These are phyloP conservation scores for Neurospora cerealis DNA, from an alignment of 495 filamentous ascomycete species.

Conservation along the genomic window DNA sequence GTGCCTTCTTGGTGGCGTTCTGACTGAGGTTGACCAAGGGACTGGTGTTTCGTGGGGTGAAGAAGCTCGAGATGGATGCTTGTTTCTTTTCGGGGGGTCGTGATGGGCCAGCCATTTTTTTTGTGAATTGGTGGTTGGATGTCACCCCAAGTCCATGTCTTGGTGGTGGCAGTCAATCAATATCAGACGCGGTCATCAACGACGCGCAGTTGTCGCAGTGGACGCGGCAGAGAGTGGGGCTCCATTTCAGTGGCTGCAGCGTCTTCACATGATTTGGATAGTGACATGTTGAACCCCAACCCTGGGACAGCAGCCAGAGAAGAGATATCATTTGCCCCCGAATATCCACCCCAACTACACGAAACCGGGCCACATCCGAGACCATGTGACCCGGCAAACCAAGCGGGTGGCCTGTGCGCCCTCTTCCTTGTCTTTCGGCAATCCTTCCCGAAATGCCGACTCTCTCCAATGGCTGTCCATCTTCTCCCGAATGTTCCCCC, in stretches of 20 bases:
- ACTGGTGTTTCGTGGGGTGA: constrained; percentile 52
- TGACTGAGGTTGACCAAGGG: constrained; percentile 11
- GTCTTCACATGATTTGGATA: background rate
- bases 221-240: background rate
- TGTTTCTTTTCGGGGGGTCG: constrained; percentile 51
- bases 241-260: background rate
- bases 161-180: background rate
- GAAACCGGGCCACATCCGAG: background rate
- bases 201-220: background rate
- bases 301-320: background rate
- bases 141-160: constrained; percentile 8
- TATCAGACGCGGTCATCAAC: background rate
- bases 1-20: constrained; percentile 5
- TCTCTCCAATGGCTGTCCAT: background rate
- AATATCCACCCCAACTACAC: background rate
- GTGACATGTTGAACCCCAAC: background rate
- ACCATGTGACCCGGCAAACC: background rate
- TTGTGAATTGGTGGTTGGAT: constrained; percentile 5
- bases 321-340: background rate
- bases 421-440: background rate
- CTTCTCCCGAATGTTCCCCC: background rate
- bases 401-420: background rate
- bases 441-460: background rate
- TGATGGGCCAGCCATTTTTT: constrained; percentile 29
- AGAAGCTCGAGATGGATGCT: constrained; percentile 79